These are phyloP conservation scores for Sporisorium exsertum DNA, from an alignment of 1,284 basidiomycete species.

Conservation along the genomic window DNA sequence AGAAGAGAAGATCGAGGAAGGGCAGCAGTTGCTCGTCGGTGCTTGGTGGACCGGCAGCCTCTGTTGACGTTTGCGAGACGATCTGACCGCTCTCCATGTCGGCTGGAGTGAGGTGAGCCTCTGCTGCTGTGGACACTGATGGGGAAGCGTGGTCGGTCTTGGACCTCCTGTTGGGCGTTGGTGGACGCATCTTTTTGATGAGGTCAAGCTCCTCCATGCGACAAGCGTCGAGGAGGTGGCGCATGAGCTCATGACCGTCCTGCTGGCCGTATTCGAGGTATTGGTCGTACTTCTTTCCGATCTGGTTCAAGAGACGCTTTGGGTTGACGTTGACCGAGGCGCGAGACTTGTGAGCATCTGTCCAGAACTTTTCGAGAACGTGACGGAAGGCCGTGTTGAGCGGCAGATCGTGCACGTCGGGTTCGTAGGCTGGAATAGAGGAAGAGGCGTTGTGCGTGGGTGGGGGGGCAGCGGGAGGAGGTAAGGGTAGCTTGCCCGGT, in stretches of 20 bases:
- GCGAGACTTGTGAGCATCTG: conserved; percentile 28
- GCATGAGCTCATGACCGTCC: conserved; percentile 91
- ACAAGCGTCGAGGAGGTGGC: conserved; percentile 90
- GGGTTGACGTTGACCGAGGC: conserved; percentile 63
- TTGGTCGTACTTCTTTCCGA: conserved; percentile 89
- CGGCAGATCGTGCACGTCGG: conserved; percentile 44
- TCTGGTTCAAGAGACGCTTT: conserved; percentile 74
- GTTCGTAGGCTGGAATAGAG: conserved; percentile 21
- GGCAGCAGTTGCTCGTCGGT: conserved; percentile 75
- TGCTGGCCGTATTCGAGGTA: conserved; percentile 87
- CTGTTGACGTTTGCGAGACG: conserved; percentile 5
- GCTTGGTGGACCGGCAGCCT: not conserved
- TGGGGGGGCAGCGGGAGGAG: not conserved
- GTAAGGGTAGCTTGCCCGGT: conserved; percentile 16
- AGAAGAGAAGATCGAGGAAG: conserved; percentile 88
- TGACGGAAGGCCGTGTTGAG: conserved; percentile 60
- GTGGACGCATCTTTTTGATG: conserved; percentile 80
- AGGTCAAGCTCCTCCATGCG: conserved; percentile 92
- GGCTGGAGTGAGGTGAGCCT: conserved; percentile 11
- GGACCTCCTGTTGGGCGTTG: conserved; percentile 68
- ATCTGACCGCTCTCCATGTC: conserved; percentile 35
- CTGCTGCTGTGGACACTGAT: not conserved
- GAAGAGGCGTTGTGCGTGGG: not conserved
- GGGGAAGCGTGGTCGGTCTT: conserved; percentile 35
- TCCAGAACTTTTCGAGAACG: conserved; percentile 59